Percentiles rank a stretch among this genome's conserved stretches.
Conservation (phyloP, 768 basidiomycete genomes). For the Auricularia heimuer region DNA sequence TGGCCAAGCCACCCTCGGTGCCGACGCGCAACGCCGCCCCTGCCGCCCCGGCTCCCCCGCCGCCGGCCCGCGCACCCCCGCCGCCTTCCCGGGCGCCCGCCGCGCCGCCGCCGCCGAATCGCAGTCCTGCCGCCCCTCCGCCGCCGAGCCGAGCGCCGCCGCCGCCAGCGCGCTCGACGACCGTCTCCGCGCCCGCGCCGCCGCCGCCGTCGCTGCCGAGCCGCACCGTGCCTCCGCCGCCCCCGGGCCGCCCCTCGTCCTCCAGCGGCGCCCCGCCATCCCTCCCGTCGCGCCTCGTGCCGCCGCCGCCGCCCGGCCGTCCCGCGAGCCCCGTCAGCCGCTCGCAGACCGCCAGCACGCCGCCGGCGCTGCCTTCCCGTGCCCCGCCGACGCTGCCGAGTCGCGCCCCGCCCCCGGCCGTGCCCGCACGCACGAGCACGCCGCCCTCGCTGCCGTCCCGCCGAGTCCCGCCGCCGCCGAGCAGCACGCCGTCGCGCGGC, state of each 20-base stretch:
- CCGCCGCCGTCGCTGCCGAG: slow-evolving; percentile 7
- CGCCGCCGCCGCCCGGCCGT: slow-evolving; percentile 15
- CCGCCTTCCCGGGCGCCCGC: slow-evolving; percentile 17
- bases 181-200: slow-evolving; percentile 8
- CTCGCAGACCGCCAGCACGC: slow-evolving; percentile 13
- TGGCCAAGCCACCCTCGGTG: slow-evolving; percentile 59
- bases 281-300: slow-evolving; percentile 1
- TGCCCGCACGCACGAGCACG: not conserved
- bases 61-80: slow-evolving; percentile 18
- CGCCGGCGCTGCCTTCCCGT: slow-evolving; percentile 18
- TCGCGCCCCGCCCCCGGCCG: slow-evolving; percentile 12
- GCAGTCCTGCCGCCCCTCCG: slow-evolving; percentile 7
- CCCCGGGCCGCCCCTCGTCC: slow-evolving; percentile 16
- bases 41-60: slow-evolving; percentile 20
- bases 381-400: slow-evolving; percentile 14
- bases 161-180: slow-evolving; percentile 26
- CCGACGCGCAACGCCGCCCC: slow-evolving; percentile 39
- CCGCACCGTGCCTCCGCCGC: slow-evolving; percentile 18
- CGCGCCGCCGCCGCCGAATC: slow-evolving; percentile 12
- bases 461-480: slow-evolving; percentile 8
- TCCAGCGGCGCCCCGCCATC: slow-evolving; percentile 6
- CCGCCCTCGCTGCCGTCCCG: slow-evolving; percentile 3
- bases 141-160: slow-evolving; percentile 22
- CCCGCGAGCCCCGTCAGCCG: slow-evolving; percentile 12
- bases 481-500: slow-evolving; percentile 10